Percentiles rank a stretch among this genome's conserved stretches.
Conservation (phyloP, 306 rosid genomes). For the Abrus pulchellus region DNA sequence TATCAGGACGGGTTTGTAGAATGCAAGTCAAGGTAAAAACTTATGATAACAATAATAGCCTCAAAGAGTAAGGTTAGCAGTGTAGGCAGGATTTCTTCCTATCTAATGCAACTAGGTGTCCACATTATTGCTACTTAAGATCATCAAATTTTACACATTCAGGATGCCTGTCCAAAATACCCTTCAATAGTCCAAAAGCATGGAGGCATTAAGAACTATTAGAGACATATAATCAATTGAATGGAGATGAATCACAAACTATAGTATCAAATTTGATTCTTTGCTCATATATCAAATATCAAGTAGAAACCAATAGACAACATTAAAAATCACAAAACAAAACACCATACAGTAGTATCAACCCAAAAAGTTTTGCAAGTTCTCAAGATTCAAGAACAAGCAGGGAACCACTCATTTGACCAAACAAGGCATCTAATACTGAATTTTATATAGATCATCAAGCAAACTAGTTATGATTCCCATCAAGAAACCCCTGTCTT, state of each 20-base stretch:
- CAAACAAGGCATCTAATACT: constrained; percentile 14
- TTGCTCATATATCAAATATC: constrained; percentile 5
- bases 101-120: not conserved
- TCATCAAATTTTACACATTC: constrained; percentile 27
- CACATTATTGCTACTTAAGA: not conserved
- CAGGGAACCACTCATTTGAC: not conserved
- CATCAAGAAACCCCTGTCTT: not conserved
- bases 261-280: not conserved
- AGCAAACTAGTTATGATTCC: not conserved
- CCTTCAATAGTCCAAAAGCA: constrained; percentile 7
- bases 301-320: not conserved
- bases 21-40: constrained; percentile 1
- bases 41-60: constrained; percentile 4
- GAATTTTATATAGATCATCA: constrained; percentile 13
- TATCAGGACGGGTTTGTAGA: not conserved
- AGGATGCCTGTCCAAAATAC: not conserved
- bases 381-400: constrained; percentile 5
- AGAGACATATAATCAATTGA: constrained; percentile 10
- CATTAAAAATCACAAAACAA: not conserved
- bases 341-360: not conserved
- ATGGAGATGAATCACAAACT: not conserved
- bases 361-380: not conserved
- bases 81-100: constrained; percentile 15
- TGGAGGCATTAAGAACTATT: not conserved
- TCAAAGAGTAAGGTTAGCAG: constrained; percentile 2